Evolutionary conservation across 345 rosid species (phyloP).

Genomic region (Eutrema yunnanense): DNA sequence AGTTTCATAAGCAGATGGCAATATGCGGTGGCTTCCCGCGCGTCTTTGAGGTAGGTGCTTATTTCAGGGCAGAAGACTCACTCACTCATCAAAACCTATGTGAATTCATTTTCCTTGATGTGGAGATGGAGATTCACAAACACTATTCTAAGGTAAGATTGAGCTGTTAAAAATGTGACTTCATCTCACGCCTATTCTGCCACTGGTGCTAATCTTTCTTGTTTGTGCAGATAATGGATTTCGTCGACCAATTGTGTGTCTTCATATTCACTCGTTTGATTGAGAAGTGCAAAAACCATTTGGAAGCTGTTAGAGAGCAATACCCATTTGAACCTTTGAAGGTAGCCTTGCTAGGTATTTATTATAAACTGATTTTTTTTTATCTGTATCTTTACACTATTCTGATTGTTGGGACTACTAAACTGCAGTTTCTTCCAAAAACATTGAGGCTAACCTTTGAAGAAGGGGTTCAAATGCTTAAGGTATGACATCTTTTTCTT

Average conservation of each 20-base stretch:
- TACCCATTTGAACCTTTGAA: conserved; percentile 80
- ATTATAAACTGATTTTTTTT: background rate
- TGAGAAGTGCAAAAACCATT: conserved; percentile 56
- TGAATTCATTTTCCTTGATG: conserved; percentile 84
- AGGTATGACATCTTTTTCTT: conserved; percentile 52
- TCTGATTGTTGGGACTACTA: conserved; percentile 4
- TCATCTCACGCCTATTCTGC: background rate
- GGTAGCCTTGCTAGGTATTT: conserved; percentile 41
- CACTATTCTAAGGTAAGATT: conserved; percentile 69
- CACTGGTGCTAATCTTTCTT: background rate
- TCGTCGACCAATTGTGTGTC: conserved; percentile 65
- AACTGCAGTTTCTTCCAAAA: conserved; percentile 61
- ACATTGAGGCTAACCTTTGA: conserved; percentile 69
- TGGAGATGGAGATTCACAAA: conserved; percentile 73
- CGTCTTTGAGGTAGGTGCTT: conserved; percentile 82
- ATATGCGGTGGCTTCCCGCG: conserved; percentile 72
- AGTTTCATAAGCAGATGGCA: conserved; percentile 89
- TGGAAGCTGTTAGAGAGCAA: conserved; percentile 68
- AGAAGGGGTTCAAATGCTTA: conserved; percentile 89
- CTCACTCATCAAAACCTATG: conserved; percentile 85
- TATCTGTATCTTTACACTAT: background rate
- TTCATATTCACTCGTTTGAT: conserved; percentile 62
- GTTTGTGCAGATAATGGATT: conserved; percentile 65
- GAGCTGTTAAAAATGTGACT: background rate
- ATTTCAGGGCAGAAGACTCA: conserved; percentile 91